Evolutionary conservation across 768 basidiomycete species (phyloP), one percentile per base, ranked within the genome.

Genomic region (Pleurotus salmoneostramineus): DNA sequence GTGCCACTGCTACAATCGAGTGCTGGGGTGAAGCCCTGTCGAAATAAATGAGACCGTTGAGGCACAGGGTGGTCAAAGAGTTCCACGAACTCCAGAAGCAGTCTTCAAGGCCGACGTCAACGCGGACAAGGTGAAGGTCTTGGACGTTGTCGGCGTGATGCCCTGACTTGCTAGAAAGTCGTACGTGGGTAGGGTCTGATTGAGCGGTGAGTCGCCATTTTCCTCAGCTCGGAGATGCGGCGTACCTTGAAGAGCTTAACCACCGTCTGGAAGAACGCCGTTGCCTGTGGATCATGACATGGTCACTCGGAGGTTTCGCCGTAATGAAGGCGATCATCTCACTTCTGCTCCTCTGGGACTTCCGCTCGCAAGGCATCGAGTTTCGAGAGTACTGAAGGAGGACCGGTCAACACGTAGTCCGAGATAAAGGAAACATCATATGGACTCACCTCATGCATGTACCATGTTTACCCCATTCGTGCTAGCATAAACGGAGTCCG

Each of bases 401-500:
- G 21, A 4, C 44, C 14, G 6, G 35, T 6, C 36, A 48, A 14
- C 10, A 44, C 37, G 56, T 54, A 21, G 50, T 27, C 10, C 15
- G 10, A 15, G 35, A 40, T 10, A 3, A 15, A 4, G 7, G 6
- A 1, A 15, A n/a, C 3, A 49, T 44, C 11, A 6, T 42, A n/a
- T 42, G 8, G 6, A 58, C 65, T 5, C 42, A 76, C 77, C 77
- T 80, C 73, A 74, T 74, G 63, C 80, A 82, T 4, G 80, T 90
- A 32, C 89, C 89, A 63, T 90, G 89, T 5, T 76, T 81, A 8
- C 70, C 60, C 88, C 88, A 91, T 68, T 91, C 88, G 58, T 91
- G 87, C 82, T 85, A 40, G 27, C 21, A 54, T 27, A 27, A 27
- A 27, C 2, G 21, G 21, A 27, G 21, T 27, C 21, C 21, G 21